phyloP scores from a whole-genome alignment of 306 rosid species.

The Carpinus fangiana region DNA sequence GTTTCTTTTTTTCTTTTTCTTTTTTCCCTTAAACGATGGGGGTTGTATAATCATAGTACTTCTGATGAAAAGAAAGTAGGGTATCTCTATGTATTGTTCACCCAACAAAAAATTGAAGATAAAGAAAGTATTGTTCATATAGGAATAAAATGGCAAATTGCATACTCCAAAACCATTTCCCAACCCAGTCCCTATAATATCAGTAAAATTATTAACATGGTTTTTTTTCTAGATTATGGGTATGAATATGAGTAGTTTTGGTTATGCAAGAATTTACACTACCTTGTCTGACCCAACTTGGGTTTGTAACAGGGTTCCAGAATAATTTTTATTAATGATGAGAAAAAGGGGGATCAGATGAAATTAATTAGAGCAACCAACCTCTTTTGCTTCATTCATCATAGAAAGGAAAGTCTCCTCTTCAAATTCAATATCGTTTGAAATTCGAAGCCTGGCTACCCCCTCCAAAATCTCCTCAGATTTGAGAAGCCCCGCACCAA shows the following conservation, averaged over 20 bases:
- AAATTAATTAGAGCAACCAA: slow-evolving; percentile 37
- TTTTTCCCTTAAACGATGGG: neutral
- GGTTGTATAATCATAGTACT: no score
- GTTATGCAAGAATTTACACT: neutral
- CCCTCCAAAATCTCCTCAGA: slow-evolving; percentile 95
- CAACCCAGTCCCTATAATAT: neutral
- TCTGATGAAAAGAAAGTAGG: neutral
- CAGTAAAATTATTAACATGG: neutral
- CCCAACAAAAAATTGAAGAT: neutral
- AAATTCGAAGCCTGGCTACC: slow-evolving; percentile 72
- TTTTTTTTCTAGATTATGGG: neutral
- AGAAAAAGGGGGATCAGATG: neutral
- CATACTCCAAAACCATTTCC: neutral
- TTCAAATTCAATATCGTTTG: slow-evolving; percentile 83
- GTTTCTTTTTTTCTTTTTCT: neutral
- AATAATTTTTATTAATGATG: no score
- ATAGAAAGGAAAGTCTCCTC: slow-evolving; percentile 79
- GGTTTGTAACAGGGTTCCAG: neutral
- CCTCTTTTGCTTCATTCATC: slow-evolving; percentile 90
- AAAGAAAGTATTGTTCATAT: neutral
- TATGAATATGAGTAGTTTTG: neutral
- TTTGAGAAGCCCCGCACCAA: slow-evolving; percentile 93
- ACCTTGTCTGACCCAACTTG: neutral
- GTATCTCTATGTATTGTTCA: neutral
- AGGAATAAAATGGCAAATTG: neutral